These are phyloP conservation scores for Diaporthe capsici DNA, from an alignment of 2,329 filamentous ascomycete genomes.

Conservation along the genomic window DNA sequence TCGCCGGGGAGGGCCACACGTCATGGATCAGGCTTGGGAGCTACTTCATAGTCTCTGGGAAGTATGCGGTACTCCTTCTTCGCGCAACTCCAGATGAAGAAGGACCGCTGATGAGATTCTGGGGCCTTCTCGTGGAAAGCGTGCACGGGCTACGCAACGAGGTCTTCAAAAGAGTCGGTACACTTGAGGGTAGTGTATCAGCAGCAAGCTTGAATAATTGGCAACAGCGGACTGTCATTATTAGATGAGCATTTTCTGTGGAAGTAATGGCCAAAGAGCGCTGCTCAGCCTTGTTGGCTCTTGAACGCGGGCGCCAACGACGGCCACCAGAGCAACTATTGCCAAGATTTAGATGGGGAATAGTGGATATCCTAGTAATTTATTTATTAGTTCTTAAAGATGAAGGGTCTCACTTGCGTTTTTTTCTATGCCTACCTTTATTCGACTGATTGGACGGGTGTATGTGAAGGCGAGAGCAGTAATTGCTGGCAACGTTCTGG, in stretches of 20 bases:
- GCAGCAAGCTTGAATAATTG: background rate
- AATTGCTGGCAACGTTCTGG: too few species aligned
- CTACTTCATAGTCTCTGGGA: background rate
- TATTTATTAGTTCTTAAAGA: too few species aligned
- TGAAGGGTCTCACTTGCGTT: too few species aligned
- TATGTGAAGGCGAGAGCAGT: too few species aligned
- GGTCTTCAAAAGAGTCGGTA: background rate
- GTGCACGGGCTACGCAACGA: background rate
- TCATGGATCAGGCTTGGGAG: background rate
- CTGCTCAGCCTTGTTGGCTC: too few species aligned
- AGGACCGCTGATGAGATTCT: background rate
- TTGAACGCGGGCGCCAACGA: too few species aligned
- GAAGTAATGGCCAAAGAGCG: too few species aligned
- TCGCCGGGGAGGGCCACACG: background rate
- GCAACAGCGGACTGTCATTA: background rate
- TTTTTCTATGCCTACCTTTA: too few species aligned
- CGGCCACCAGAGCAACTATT: too few species aligned
- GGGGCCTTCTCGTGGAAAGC: background rate
- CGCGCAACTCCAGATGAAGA: background rate
- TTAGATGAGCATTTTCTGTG: background rate
- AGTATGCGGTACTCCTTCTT: background rate
- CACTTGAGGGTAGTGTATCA: background rate
- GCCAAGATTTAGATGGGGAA: too few species aligned
- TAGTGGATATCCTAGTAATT: too few species aligned
- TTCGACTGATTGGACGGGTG: too few species aligned